These are phyloP conservation scores for Chlamydomonas incerta DNA, from an alignment of 139 green algal genomes.

Conservation along the genomic window DNA sequence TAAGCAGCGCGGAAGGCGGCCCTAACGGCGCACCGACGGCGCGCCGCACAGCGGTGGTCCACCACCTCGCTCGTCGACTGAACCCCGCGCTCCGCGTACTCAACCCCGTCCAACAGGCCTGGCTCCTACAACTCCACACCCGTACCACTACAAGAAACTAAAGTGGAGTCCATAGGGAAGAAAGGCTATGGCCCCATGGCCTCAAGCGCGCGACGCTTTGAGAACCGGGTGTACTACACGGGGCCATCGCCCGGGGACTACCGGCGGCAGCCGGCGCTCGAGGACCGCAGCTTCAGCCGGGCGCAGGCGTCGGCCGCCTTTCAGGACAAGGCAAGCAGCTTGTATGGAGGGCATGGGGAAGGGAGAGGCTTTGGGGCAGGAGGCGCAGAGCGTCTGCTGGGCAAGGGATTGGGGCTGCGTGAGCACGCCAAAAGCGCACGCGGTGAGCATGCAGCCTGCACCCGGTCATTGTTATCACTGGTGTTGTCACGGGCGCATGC, in stretches of 20 bases:
- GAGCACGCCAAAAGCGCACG: too few species aligned
- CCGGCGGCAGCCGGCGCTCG: neutral
- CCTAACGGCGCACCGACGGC: too few species aligned
- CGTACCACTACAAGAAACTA: neutral
- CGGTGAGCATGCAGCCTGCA: too few species aligned
- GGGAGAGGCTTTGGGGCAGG: too few species aligned
- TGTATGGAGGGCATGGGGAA: neutral
- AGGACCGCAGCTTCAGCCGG: slow-evolving; percentile 28
- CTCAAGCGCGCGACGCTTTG: neutral
- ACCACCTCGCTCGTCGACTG: neutral
- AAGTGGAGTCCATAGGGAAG: slow-evolving; percentile 29
- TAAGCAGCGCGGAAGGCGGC: too few species aligned
- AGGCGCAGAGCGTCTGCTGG: neutral
- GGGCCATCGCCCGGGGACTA: slow-evolving; percentile 16
- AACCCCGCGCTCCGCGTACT: too few species aligned
- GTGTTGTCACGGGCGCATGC: neutral
- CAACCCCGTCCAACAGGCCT: neutral
- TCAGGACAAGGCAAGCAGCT: slow-evolving; percentile 5
- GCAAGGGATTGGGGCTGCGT: too few species aligned
- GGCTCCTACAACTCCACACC: slow-evolving; percentile 13
- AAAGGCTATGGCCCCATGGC: slow-evolving; percentile 24
- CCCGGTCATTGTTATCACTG: neutral
- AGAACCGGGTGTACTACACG: slow-evolving; percentile 8
- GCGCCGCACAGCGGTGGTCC: too few species aligned
- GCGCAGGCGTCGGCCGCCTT: slow-evolving; percentile 8